Evolutionary conservation across 164 flowering plant species (phyloP).

Genomic region (Echeveria elegans): DNA sequence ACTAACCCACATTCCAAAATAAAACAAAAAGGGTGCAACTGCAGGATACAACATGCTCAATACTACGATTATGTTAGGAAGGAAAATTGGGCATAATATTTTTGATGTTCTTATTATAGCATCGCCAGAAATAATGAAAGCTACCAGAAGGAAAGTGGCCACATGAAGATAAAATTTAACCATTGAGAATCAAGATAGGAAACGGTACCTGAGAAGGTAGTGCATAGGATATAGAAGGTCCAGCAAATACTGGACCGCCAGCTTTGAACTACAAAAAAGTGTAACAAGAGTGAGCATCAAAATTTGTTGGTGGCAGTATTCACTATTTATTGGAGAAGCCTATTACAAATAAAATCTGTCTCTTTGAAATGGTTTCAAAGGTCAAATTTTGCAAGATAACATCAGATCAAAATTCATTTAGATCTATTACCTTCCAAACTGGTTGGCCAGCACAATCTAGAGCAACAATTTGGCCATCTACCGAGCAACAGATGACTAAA

Average conservation of each 20-base stretch:
- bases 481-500: slow-evolving; percentile 89
- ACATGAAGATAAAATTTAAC: neutral
- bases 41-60: neutral
- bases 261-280: slow-evolving; percentile 33
- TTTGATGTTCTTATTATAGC: neutral
- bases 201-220: slow-evolving; percentile 65
- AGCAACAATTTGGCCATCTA: slow-evolving; percentile 63
- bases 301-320: neutral
- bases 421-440: slow-evolving; percentile 58
- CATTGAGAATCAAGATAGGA: neutral
- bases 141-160: neutral
- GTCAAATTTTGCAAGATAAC: neutral
- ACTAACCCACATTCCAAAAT: too few relatives aligned
- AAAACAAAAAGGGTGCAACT: neutral
- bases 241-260: slow-evolving; percentile 86
- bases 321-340: neutral
- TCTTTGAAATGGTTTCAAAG: neutral
- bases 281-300: neutral
- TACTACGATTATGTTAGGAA: neutral
- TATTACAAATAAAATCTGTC: neutral
- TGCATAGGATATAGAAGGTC: slow-evolving; percentile 47
- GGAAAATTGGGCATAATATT: neutral
- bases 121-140: neutral
- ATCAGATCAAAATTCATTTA: neutral
- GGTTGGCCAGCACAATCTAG: slow-evolving; percentile 48